Evolutionary conservation across 202 grass and related monocot species (phyloP), one percentile per base, ranked within the genome.

Genomic region (Brachypodium distachyon): DNA sequence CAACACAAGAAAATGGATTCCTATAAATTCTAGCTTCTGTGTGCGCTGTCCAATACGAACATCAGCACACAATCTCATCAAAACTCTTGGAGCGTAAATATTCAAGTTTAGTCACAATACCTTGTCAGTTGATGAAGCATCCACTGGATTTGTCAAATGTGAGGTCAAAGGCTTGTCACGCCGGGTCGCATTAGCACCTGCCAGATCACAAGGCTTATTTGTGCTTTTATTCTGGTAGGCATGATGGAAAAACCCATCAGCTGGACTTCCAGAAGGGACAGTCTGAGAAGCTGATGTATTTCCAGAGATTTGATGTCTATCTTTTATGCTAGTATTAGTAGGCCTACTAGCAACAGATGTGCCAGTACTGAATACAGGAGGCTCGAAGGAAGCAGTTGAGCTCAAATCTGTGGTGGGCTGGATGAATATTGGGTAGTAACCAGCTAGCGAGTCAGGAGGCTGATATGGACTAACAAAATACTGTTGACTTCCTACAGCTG

Each of bases 341-440:
- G 49, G 59, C 63, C 82, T 81, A 67, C 54, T 82, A 60, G 77
- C 64, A 76, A 76, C 51, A 54, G 76, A 76, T 71, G 84, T 50
- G 59, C n/a, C 43, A 43, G 27, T 69, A 67, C 74, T 78, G 46
- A 68, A 39, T 75, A 74, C 28, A 42, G 43, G 72, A 48, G 72
- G 72, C n/a, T 89, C 80, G 23, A 64, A 59, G 72, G 86, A 79
- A 70, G 55, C 54, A 43, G 75, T 62, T 74, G 84, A 73, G 61
- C 71, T 77, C 77, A 85, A 77, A 77, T 86, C 90, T 34, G 67
- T 36, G 11, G 47, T 66, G 74, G 91, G 81, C 48, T 93, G 91
- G 49, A 90, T 73, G 39, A 83, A 41, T 46, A 93, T 58, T 53
- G 87, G 91, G 63, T 85, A 26, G 69, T 90, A 90, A 76, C 74